Evolutionary conservation across 441 rosid species (phyloP).

Genomic region (Geranium incanum): DNA sequence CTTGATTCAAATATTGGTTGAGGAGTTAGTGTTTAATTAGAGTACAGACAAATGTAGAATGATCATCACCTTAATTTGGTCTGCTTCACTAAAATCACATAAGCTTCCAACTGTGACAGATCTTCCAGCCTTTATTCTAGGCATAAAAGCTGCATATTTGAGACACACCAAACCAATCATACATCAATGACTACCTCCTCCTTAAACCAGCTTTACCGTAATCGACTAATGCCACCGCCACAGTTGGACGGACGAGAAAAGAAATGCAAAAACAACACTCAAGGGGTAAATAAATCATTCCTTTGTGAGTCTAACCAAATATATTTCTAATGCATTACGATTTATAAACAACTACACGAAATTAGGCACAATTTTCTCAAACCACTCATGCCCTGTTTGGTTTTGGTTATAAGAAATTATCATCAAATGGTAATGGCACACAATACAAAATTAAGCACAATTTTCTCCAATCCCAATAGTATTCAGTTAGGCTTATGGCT

Average conservation of each 20-base stretch:
- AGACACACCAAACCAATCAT: background rate
- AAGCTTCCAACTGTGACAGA: slow-evolving; percentile 56
- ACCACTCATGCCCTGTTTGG: background rate
- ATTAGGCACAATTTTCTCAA: background rate
- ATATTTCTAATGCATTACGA: background rate
- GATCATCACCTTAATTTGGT: slow-evolving; percentile 40
- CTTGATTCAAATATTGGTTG: background rate
- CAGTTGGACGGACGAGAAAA: background rate
- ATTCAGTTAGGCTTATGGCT: no score
- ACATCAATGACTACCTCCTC: background rate
- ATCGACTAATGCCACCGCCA: background rate
- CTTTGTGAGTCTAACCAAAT: background rate
- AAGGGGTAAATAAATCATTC: background rate
- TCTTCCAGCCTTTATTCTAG: slow-evolving; percentile 68
- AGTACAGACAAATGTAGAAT: slow-evolving; percentile 11
- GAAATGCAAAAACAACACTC: no score
- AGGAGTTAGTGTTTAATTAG: slow-evolving; percentile 5
- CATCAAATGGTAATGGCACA: background rate
- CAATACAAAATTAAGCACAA: no score
- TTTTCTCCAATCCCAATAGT: no score
- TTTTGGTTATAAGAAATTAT: background rate
- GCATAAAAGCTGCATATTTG: slow-evolving; percentile 64
- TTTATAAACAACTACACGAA: background rate
- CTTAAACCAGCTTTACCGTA: background rate
- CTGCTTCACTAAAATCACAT: slow-evolving; percentile 74